Base-by-base conservation (phyloP, 78 protist species). In the slime mould (Dictyostelium discoideum) region DNA sequence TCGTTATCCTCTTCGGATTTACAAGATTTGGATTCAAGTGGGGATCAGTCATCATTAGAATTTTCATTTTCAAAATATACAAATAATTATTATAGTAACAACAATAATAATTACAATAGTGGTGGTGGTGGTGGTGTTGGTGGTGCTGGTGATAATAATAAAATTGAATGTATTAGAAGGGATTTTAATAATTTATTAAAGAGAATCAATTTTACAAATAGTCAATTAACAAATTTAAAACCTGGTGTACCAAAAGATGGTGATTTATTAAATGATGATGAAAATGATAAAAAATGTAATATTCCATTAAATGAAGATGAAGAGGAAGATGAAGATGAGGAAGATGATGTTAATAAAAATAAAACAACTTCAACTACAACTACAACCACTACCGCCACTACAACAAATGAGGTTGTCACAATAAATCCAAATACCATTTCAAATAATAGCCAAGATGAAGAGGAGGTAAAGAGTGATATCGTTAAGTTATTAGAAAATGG, bases 161-260 rank as follows among this genome's bases (percentile, higher is more conserved):
- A 86, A 73, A 37, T 20, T 9, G 46, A 77, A 87, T 10, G 40
- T 5, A 57, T 32, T 24, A 76, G 83, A 32, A 79, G 39, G 7
- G 50, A 67, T 40, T 76, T 32, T 57, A 76, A 46, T 44, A 54
- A 54, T 29, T 18, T 82, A 6, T 40, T 54, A 42, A 78, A 37
- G 26, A 78, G 69, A 84, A 46, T 82, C 24, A 82, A 74, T 74
- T 74, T 74, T 32, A 74, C 85, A 37, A 85, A 46, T 32, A 22
- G 42, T 16, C 73, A 44, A 63, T 16, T 77, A 40, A 85, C 39
- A 74, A 74, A 32, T 37, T 37, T 74, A 84, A 63, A 69, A 84
- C 65, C 88, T 13, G 81, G 46, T 74, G n/a, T 16, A 9, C 42
- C 79, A 63, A 60, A 67, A 20, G 78, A 42, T 48, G 57, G 48